These are phyloP conservation scores for Marasmius fiardii DNA, from an alignment of 1,284 basidiomycete genomes.

Conservation along the genomic window DNA sequence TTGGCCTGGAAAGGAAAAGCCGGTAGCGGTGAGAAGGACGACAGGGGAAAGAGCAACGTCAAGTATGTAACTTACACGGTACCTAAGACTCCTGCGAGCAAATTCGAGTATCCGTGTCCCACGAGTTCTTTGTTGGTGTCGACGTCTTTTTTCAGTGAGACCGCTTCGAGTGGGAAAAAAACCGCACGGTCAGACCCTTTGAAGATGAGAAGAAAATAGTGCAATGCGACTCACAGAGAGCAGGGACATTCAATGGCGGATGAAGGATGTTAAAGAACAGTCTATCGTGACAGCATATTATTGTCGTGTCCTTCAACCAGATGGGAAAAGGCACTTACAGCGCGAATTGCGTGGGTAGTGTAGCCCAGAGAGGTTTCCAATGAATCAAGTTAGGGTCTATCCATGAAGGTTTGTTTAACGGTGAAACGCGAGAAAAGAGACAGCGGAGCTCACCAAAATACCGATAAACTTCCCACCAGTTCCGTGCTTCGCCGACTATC, in stretches of 20 bases:
- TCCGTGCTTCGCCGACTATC: constrained; percentile 57
- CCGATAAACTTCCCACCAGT: constrained; percentile 83
- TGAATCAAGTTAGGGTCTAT: constrained; percentile 63
- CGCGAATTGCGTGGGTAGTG: constrained; percentile 80
- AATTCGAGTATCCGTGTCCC: constrained; percentile 90
- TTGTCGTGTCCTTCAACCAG: no score
- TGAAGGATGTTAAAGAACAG: constrained; percentile 93
- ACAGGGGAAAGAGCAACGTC: constrained; percentile 8
- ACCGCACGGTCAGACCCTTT: no score
- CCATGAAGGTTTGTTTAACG: no score
- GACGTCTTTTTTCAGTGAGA: constrained; percentile 90
- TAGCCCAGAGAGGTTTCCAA: constrained; percentile 67
- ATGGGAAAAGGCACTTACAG: constrained; percentile 44
- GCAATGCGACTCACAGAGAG: constrained; percentile 71
- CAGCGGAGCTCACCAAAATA: constrained; percentile 55
- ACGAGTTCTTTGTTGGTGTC: constrained; percentile 93
- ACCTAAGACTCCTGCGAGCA: constrained; percentile 78
- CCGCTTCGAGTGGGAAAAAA: no score
- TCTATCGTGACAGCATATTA: no score
- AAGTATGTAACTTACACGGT: constrained; percentile 56
- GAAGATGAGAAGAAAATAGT: no score
- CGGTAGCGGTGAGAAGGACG: no score
- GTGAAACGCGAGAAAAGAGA: no score
- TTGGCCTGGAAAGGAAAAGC: constrained; percentile 67
- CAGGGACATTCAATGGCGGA: constrained; percentile 92